A percentile compares a stretch with the other conserved stretches of the same genome.
These are phyloP conservation scores for Cryptococcus floricola DNA, from an alignment of 1,284 basidiomycete species.

Conservation along the genomic window DNA sequence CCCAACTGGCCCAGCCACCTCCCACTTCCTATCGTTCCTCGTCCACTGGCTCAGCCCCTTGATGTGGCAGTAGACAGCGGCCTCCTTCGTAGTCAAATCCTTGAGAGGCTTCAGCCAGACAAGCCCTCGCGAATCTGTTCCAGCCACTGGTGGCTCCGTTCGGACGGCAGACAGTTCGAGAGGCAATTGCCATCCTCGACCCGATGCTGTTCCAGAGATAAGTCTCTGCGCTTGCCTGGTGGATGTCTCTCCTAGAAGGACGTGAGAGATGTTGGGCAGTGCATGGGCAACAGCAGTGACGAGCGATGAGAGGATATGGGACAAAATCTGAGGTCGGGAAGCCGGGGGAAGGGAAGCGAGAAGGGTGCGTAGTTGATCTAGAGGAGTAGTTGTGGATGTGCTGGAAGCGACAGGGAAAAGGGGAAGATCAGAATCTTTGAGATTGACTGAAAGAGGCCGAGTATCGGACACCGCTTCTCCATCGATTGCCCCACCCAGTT, in stretches of 20 bases:
- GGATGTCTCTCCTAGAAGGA: conserved; percentile 74
- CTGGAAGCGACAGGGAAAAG: conserved; percentile 22
- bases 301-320: conserved; percentile 64
- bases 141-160: not conserved
- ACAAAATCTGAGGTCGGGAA: conserved; percentile 64
- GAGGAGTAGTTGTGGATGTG: conserved; percentile 47
- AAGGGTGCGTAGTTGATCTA: conserved; percentile 57
- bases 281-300: conserved; percentile 63
- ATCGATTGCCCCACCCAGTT: not conserved
- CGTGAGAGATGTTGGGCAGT: conserved; percentile 61
- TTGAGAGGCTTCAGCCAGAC: conserved; percentile 67
- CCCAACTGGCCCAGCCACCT: conserved; percentile 53
- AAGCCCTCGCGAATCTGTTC: not conserved
- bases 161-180: conserved; percentile 61
- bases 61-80: conserved; percentile 39
- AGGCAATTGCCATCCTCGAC: conserved; percentile 70
- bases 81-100: conserved; percentile 77
- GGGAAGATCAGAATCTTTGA: conserved; percentile 25
- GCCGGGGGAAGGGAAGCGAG: conserved; percentile 69
- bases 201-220: conserved; percentile 70
- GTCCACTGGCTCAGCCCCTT: conserved; percentile 48
- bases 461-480: not conserved
- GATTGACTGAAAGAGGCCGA: conserved; percentile 11
- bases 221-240: conserved; percentile 74
- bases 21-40: conserved; percentile 69